Evolutionary conservation across 2,329 filamentous ascomycete genomes (phyloP).

Genomic region (Exophiala bonariae): DNA sequence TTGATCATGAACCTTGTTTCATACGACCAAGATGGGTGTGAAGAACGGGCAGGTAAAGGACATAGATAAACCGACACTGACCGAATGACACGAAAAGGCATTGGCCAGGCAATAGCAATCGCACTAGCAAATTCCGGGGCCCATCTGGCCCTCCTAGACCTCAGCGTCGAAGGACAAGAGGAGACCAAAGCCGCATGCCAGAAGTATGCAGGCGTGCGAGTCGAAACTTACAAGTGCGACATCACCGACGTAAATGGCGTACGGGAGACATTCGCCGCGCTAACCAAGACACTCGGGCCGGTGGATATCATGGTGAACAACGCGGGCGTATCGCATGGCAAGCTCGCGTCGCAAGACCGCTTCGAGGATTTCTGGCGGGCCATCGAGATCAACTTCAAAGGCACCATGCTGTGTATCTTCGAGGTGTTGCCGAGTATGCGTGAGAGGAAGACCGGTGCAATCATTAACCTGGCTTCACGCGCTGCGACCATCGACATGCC

Average conservation of each 20-base stretch:
- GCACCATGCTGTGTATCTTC: slow-evolving; percentile 16
- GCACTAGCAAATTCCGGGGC: slow-evolving; percentile 27
- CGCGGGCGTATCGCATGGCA: slow-evolving; percentile 28
- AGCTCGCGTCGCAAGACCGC: slow-evolving; percentile 24
- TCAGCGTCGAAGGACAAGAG: slow-evolving; percentile 16
- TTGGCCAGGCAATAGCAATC: slow-evolving; percentile 30
- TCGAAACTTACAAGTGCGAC: slow-evolving; percentile 26
- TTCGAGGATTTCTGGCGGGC: slow-evolving; percentile 20
- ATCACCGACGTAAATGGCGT: slow-evolving; percentile 28
- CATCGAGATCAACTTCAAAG: slow-evolving; percentile 23
- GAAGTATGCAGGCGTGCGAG: slow-evolving; percentile 13
- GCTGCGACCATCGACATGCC: slow-evolving; percentile 20
- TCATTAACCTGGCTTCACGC: slow-evolving; percentile 21
- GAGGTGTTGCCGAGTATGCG: slow-evolving; percentile 13
- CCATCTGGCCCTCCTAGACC: slow-evolving; percentile 28
- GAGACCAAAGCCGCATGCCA: slow-evolving; percentile 20
- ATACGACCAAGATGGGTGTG: too few relatives aligned
- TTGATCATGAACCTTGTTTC: too few relatives aligned
- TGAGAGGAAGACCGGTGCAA: slow-evolving; percentile 12
- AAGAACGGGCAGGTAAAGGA: too few relatives aligned
- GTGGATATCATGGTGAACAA: slow-evolving; percentile 32
- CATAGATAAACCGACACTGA: too few relatives aligned
- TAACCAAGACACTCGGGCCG: slow-evolving; percentile 14
- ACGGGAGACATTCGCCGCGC: slow-evolving; percentile 7
- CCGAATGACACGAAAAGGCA: slow-evolving; percentile 13